Evolutionary conservation across 108 stramenopile species (phyloP).

Genomic region (Mediolabrus comicus): DNA sequence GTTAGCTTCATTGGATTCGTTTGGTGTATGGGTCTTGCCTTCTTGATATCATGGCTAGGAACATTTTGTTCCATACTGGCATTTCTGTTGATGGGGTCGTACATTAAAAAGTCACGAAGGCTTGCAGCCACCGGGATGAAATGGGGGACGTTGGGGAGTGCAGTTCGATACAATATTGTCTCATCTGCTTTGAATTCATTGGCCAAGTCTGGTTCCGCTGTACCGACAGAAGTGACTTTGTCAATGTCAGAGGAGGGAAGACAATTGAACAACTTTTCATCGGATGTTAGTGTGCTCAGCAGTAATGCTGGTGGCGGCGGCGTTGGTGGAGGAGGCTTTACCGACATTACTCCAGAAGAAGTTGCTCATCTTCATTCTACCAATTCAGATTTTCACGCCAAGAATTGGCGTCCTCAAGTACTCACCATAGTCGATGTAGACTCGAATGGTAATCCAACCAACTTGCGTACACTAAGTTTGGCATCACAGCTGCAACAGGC

Average conservation of each 20-base stretch:
- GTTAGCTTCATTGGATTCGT: constrained; percentile 62
- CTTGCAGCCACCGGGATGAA: constrained; percentile 24
- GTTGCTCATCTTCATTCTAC: constrained; percentile 21
- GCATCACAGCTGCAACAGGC: constrained; percentile 77
- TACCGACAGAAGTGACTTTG: neutral
- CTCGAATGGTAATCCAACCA: constrained; percentile 48
- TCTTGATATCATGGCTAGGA: constrained; percentile 25
- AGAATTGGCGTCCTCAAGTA: constrained; percentile 88
- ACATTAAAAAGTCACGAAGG: constrained; percentile 36
- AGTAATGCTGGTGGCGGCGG: neutral
- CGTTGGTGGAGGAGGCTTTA: neutral
- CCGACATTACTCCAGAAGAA: constrained; percentile 12
- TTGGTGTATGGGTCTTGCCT: constrained; percentile 69
- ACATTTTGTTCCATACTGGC: constrained; percentile 7
- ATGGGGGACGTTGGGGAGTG: constrained; percentile 49
- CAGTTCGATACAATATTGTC: constrained; percentile 49
- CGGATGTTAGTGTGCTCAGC: neutral
- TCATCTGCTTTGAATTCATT: constrained; percentile 22
- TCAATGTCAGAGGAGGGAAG: neutral
- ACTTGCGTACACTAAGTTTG: constrained; percentile 53
- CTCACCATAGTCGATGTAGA: constrained; percentile 67
- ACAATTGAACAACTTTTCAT: neutral
- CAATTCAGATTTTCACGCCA: constrained; percentile 53
- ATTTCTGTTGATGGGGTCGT: constrained; percentile 53
- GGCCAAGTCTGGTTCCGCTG: constrained; percentile 19